Conservation (phyloP, 257 asterid species). For the Scutellaria barbata region DNA sequence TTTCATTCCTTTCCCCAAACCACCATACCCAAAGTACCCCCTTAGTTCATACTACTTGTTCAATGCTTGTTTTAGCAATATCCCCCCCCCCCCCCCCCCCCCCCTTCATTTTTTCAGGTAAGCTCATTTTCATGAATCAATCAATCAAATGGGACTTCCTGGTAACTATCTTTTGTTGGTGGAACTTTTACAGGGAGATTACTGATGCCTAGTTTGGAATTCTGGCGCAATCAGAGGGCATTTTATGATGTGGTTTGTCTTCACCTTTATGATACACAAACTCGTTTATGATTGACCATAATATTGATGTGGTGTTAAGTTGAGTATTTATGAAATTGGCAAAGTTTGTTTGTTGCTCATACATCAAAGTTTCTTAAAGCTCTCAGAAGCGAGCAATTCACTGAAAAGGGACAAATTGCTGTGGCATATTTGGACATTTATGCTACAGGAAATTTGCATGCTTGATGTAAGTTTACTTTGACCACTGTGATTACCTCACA, state of each 20-base stretch:
- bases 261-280: slow-evolving; percentile 1
- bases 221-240: slow-evolving; percentile 78
- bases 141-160: neutral
- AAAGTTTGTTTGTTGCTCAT: neutral
- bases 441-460: slow-evolving; percentile 11
- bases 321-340: slow-evolving; percentile 6
- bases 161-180: slow-evolving; percentile 6
- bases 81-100: too few species aligned
- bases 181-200: slow-evolving; percentile 61
- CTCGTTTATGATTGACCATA: slow-evolving; percentile 15
- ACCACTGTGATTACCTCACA: slow-evolving; percentile 10
- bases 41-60: too few species aligned
- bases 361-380: slow-evolving; percentile 9
- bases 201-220: slow-evolving; percentile 67
- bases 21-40: too few species aligned
- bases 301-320: slow-evolving; percentile 1
- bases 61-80: too few species aligned
- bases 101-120: neutral
- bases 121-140: neutral
- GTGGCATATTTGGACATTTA: neutral
- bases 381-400: slow-evolving; percentile 2
- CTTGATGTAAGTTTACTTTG: neutral
- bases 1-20: neutral
- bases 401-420: slow-evolving; percentile 5
- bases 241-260: slow-evolving; percentile 60